A percentile compares a stretch with the other conserved stretches of the same genome.
phyloP scores from a whole-genome alignment of 2,329 filamentous ascomycete genomes.

The Cordyceps pruinosa region DNA sequence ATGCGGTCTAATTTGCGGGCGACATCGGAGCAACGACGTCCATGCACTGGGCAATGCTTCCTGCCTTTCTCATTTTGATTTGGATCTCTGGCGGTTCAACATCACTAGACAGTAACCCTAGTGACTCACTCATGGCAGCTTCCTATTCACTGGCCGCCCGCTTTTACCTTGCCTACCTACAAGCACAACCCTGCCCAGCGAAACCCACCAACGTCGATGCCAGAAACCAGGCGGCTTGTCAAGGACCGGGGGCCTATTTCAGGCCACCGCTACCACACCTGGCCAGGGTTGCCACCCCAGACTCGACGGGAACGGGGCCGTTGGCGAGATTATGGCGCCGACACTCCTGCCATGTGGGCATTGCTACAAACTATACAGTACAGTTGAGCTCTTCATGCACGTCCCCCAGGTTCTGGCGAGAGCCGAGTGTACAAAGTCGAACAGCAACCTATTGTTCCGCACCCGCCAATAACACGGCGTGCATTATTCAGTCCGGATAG shows the following conservation, averaged over 20 bases:
- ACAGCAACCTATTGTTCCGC: background rate
- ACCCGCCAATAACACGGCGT: background rate
- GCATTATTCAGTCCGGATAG: background rate
- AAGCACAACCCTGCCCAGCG: slow-evolving; percentile 3
- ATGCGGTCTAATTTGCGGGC: background rate
- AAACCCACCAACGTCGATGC: background rate
- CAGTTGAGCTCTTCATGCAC: background rate
- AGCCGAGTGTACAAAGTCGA: background rate
- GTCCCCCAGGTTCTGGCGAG: background rate
- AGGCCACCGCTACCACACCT: background rate
- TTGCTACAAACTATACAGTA: background rate
- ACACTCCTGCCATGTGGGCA: slow-evolving; percentile 8
- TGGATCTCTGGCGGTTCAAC: background rate
- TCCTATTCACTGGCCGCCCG: background rate
- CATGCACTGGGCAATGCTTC: background rate
- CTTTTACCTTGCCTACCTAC: background rate
- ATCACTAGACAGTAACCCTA: background rate
- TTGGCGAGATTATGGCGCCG: slow-evolving; percentile 10
- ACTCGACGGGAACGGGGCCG: background rate
- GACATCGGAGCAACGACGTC: background rate
- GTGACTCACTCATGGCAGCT: background rate
- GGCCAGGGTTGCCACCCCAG: background rate
- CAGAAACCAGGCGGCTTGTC: slow-evolving; percentile 4
- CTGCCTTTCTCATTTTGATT: background rate
- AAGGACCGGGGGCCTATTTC: background rate